Conservation (phyloP, 202 grass and related monocot species). For the Elaeis oleifera region DNA sequence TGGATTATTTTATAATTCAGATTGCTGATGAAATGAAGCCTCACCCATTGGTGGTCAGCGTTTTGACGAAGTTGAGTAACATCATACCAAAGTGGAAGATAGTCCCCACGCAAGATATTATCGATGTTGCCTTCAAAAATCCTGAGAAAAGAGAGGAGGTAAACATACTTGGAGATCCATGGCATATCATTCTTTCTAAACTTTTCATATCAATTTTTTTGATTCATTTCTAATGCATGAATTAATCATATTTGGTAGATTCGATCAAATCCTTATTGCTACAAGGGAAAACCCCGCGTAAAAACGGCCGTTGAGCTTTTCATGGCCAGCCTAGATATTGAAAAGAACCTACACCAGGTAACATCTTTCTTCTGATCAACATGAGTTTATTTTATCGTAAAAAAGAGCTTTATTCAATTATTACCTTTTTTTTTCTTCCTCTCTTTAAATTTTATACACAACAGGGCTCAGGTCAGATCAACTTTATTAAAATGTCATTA, state of each 20-base stretch:
- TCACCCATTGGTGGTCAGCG: slow-evolving; percentile 28
- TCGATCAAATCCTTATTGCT: slow-evolving; percentile 43
- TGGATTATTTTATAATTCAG: slow-evolving; percentile 8
- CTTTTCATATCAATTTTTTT: not conserved
- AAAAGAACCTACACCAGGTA: slow-evolving; percentile 57
- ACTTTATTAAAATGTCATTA: too few species aligned
- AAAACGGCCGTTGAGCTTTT: slow-evolving; percentile 56
- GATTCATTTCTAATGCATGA: too few species aligned
- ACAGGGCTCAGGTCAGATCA: too few species aligned
- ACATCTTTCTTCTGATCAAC: not conserved
- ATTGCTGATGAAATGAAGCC: slow-evolving; percentile 69
- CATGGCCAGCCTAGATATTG: slow-evolving; percentile 40
- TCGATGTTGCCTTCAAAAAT: too few species aligned
- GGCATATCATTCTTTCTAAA: not conserved
- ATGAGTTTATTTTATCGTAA: too few species aligned
- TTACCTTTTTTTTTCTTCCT: too few species aligned
- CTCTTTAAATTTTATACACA: too few species aligned
- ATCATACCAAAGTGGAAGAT: not conserved
- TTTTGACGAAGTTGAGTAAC: slow-evolving; percentile 1
- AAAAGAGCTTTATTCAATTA: too few species aligned
- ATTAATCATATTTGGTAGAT: slow-evolving; percentile 16
- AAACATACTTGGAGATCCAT: slow-evolving; percentile 2
- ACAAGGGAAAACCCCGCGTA: slow-evolving; percentile 45
- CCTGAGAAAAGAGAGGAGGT: slow-evolving; percentile 38
- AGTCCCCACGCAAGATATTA: too few species aligned